These are phyloP conservation scores for Penicillium hordei DNA, from an alignment of 2,329 filamentous ascomycete species.

Conservation along the genomic window DNA sequence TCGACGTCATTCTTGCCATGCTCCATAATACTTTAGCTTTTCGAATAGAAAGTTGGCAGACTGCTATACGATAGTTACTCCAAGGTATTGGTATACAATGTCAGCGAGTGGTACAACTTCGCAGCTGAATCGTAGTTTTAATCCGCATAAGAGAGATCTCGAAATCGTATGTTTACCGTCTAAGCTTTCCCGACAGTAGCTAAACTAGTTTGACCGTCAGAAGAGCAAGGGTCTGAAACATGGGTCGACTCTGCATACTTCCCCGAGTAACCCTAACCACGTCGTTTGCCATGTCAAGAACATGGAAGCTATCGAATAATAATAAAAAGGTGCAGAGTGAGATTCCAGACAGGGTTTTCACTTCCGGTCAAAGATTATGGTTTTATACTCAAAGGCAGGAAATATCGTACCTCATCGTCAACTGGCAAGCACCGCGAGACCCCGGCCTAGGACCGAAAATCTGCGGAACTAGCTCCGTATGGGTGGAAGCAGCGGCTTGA, in stretches of 20 bases:
- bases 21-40: neutral
- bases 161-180: no score
- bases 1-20: no score
- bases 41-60: no score
- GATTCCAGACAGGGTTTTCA: neutral
- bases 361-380: neutral
- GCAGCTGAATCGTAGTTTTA: no score
- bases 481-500: no score
- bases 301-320: neutral
- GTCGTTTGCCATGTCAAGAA: neutral
- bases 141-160: no score
- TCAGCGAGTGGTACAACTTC: no score
- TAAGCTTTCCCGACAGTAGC: no score
- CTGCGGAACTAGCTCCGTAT: neutral
- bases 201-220: no score
- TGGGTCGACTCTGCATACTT: neutral
- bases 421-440: neutral
- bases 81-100: no score
- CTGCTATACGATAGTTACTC: no score
- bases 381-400: neutral
- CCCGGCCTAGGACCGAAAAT: neutral
- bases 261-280: neutral
- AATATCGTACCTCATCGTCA: neutral
- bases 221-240: neutral
- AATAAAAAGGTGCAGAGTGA: no score